Evolutionary conservation across 2,329 filamentous ascomycete species (phyloP), one percentile per base, ranked within the genome.

Genomic region (Pseudogymnoascus sp.): DNA sequence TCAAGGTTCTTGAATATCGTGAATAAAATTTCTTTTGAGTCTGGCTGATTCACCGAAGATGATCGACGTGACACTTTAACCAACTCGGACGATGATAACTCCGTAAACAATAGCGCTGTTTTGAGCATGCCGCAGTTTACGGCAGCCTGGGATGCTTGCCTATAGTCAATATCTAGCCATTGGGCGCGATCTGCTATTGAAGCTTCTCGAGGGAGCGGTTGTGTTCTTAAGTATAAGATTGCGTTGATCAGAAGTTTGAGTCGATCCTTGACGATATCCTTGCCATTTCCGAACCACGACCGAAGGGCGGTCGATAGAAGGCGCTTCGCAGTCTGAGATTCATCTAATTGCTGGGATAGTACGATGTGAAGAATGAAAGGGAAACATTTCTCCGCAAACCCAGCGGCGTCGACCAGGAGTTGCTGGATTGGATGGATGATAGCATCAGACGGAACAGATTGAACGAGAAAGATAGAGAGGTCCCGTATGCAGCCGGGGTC

Each of bases 1-100:
- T 97, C 92, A 55, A 99, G 89, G 65, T 91, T 93, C 71, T 91
- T 89, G 72, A 94, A 99, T 2, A 99, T 92, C 0, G 83, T 79
- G 49, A 96, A 80, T 11, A 97, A 78, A 1, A 95, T 80, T 31
- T 90, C 84, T 3, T 83, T 81, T 6, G 90, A 83, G 26, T 86
- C 77, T 10, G 69, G 65, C 55, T 78, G 72, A 67, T 77, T 79
- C 58, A 79, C 71, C 2, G 78, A 76, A 2, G 88, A 91, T 7
- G 89, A 88, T 59, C 90, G 83, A 63, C 90, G 82, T 45, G 88
- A 88, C 16, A 80, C 75, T 35, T 83, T 80, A 2, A 78, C 72
- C 0, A 76, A 74, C 43, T 86, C 83, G 0, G 84, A 84, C 21
- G 83, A 79, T 31, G 83, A 82, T 23, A 91, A 81, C 73, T 99